Percentiles rank a stretch among this genome's conserved stretches.
These are phyloP conservation scores for Helotiales sp. DNA, from an alignment of 2,329 filamentous ascomycete species.

Conservation along the genomic window DNA sequence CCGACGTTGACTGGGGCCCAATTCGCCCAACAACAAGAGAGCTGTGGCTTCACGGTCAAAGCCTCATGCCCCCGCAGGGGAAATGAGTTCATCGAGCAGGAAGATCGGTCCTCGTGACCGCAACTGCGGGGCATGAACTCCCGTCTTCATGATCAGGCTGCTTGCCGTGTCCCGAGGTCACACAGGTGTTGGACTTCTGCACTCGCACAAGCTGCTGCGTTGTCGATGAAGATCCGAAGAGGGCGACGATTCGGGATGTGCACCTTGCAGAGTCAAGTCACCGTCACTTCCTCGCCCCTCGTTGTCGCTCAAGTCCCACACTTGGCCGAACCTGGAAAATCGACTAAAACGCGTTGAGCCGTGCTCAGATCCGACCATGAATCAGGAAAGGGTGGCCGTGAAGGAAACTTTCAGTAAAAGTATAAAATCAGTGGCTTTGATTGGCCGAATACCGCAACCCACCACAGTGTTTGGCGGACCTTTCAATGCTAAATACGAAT, in stretches of 20 bases:
- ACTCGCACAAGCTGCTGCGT: too few relatives aligned
- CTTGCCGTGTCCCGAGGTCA: background rate
- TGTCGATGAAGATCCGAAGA: too few relatives aligned
- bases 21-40: slow-evolving; percentile 1
- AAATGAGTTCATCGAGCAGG: slow-evolving; percentile 8
- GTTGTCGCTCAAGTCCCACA: too few relatives aligned
- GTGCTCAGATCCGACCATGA: background rate
- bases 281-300: background rate
- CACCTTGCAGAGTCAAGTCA: background rate
- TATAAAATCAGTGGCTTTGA: background rate
- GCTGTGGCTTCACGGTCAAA: slow-evolving; percentile 6
- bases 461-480: background rate
- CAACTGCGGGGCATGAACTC: background rate
- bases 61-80: slow-evolving; percentile 4
- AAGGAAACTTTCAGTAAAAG: background rate
- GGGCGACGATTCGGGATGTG: background rate
- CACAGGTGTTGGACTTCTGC: too few relatives aligned
- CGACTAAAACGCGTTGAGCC: background rate
- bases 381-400: background rate
- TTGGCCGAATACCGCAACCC: background rate
- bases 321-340: too few relatives aligned
- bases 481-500: background rate
- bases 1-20: slow-evolving; percentile 5
- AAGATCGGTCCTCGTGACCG: background rate
- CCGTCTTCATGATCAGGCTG: background rate